A percentile compares a stretch with the other conserved stretches of the same genome.
Conservation (phyloP, 2,329 filamentous ascomycete species). For the Neopestalotiopsis rosae region DNA sequence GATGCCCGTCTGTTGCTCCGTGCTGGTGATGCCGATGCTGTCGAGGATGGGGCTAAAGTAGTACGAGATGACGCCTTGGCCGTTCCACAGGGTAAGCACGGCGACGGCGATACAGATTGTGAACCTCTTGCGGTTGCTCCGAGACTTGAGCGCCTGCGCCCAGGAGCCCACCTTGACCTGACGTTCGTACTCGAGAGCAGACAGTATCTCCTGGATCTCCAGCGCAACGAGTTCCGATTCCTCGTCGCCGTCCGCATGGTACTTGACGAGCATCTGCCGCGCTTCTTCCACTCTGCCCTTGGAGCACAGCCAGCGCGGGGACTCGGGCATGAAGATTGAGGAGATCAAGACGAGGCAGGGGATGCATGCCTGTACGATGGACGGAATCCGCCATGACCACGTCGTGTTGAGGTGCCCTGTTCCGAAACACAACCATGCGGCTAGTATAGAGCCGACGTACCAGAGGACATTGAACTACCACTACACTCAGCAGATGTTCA, state of each 20-base stretch:
- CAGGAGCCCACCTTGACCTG: conserved; percentile 32
- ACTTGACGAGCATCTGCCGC: conserved; percentile 2
- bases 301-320: conserved; percentile 17
- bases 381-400: conserved; percentile 17
- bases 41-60: conserved; percentile 42
- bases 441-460: conserved; percentile 16
- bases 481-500: neutral
- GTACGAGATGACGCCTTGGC: conserved; percentile 36
- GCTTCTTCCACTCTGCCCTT: conserved; percentile 19
- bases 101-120: conserved; percentile 50
- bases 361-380: conserved; percentile 7
- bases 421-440: conserved; percentile 12
- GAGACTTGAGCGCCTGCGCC: conserved; percentile 41
- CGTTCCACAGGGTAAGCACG: conserved; percentile 19
- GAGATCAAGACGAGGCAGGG: neutral
- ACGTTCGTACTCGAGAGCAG: conserved; percentile 38
- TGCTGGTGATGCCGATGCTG: conserved; percentile 36
- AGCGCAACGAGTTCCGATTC: neutral
- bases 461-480: conserved; percentile 25
- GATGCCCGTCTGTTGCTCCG: conserved; percentile 37
- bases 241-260: conserved; percentile 19
- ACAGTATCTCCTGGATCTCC: conserved; percentile 7
- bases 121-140: conserved; percentile 50
- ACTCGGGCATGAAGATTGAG: conserved; percentile 11
- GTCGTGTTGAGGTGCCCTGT: conserved; percentile 5